Base-by-base conservation (phyloP, 108 stramenopile species). In the Cyclotella cryptica region DNA sequence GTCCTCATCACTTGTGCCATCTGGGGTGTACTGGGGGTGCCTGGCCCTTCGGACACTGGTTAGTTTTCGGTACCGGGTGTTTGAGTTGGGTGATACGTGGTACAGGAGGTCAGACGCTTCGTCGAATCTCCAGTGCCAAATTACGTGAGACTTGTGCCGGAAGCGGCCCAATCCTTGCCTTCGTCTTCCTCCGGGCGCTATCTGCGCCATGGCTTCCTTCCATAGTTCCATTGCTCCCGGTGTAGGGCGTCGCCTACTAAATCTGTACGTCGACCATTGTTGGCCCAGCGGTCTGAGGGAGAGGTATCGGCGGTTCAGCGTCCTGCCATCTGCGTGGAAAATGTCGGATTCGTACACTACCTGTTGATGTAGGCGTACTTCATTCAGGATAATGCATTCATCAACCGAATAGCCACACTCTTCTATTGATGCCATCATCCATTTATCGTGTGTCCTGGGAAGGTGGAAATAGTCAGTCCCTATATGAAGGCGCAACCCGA, bases 321-420 rank as follows among this genome's bases (percentile, higher is more conserved):
- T 40, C n/a, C 1, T 13, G 0, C 70, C 78, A 24, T 22, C 30
- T 0, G 54, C 70, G 14, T 44, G 35, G 0, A 79, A 24, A 0
- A 79, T 41, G 51, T 72, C 69, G 3, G 64, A 71, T 6, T 55
- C 7, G 22, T 62, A 79, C 26, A 79, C 39, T 1, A 71, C 78
- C 35, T 78, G 78, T 14, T 71, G 69, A 29, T 79, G 52, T 0
- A 71, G 0, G 0, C 78, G 45, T 6, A 65, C 64, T 41, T 54
- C 24, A 30, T 72, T 78, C 11, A 78, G 42, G 5, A 10, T 24
- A 18, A 10, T 18, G 3, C 61, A 41, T 26, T 78, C 62, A 2
- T 22, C 0, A 0, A 0, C 21, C 10, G 14, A 0, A 17, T 53
- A 70, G 1, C 68, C 68, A 0, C 62, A 3, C 0, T 60, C 41